phyloP scores from a whole-genome alignment of 805 yeast genomes.

The Ogataea allantospora region DNA sequence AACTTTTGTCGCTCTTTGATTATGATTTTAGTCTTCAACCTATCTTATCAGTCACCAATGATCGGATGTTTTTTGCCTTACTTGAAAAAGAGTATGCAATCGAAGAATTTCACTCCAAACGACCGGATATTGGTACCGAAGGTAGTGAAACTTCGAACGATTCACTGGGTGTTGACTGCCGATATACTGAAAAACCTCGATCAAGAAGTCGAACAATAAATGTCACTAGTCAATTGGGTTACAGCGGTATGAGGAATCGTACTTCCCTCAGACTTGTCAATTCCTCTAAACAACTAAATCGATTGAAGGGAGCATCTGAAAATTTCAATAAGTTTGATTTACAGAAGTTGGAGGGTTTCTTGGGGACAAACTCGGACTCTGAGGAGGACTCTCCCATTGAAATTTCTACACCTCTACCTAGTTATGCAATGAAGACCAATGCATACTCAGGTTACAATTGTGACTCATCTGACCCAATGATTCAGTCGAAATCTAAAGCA shows the following conservation, averaged over 20 bases:
- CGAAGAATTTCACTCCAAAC: conserved; percentile 13
- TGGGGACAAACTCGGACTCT: conserved; percentile 28
- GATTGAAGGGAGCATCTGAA: conserved; percentile 23
- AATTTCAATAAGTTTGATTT: conserved; percentile 28
- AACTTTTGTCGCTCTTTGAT: conserved; percentile 27
- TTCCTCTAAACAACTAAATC: conserved; percentile 30
- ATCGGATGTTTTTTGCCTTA: conserved; percentile 26
- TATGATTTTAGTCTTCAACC: conserved; percentile 33
- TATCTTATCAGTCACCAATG: conserved; percentile 26
- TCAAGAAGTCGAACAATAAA: conserved; percentile 33
- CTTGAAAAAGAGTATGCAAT: conserved; percentile 28
- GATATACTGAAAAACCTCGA: conserved; percentile 12
- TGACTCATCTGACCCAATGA: too few species aligned
- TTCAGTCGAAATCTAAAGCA: too few species aligned
- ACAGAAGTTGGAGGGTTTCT: conserved; percentile 31
- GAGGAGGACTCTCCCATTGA: conserved; percentile 18
- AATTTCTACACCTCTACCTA: conserved; percentile 8
- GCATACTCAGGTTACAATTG: too few species aligned
- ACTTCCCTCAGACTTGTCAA: conserved; percentile 24
- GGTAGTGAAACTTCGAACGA: not conserved
- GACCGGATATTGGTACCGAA: not conserved
- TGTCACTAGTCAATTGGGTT: conserved; percentile 18
- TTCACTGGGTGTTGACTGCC: too few species aligned
- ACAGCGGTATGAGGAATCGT: too few species aligned
- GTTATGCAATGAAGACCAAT: too few species aligned